Percentiles rank a stretch among this genome's conserved stretches.
Evolutionary conservation across 495 filamentous ascomycete species (phyloP).

Genomic region (Apiosordaria backusii): DNA sequence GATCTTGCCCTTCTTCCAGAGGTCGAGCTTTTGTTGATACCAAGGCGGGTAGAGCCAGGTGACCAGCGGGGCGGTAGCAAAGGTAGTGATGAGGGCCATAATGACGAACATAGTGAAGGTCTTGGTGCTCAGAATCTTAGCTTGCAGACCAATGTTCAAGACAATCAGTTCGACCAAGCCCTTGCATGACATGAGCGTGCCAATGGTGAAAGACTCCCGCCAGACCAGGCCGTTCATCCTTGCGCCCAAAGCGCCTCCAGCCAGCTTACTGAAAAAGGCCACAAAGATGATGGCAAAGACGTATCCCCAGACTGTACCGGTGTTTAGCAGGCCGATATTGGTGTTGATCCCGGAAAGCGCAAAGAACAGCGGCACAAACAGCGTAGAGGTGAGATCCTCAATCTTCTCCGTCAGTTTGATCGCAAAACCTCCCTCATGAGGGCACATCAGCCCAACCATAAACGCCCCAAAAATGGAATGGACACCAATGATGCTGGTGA

Average conservation of each 20-base stretch:
- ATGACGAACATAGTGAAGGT: constrained; percentile 97
- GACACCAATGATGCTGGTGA: constrained; percentile 76
- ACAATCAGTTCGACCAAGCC: constrained; percentile 92
- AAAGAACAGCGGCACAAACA: constrained; percentile 90
- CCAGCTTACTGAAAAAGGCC: constrained; percentile 78
- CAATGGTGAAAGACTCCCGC: constrained; percentile 87
- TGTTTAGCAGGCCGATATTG: constrained; percentile 76
- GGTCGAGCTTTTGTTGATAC: constrained; percentile 83
- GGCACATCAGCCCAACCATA: constrained; percentile 81
- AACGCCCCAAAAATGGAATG: constrained; percentile 87
- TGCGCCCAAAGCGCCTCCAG: constrained; percentile 76
- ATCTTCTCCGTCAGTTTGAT: constrained; percentile 92
- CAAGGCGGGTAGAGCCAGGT: constrained; percentile 75
- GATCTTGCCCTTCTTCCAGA: constrained; percentile 84
- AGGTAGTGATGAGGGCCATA: constrained; percentile 88
- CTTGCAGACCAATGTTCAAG: constrained; percentile 89
- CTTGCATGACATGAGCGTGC: constrained; percentile 92
- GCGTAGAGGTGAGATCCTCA: constrained; percentile 76
- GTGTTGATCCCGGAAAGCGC: constrained; percentile 87
- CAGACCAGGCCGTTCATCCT: constrained; percentile 72
- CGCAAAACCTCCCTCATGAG: constrained; percentile 86
- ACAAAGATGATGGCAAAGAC: constrained; percentile 79
- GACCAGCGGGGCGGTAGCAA: constrained; percentile 78
- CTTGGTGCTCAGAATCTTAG: constrained; percentile 73
- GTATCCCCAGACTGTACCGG: constrained; percentile 81